Evolutionary conservation across 192 early-diverging fungal genomes (phyloP).

Genomic region (Podila horticola): DNA sequence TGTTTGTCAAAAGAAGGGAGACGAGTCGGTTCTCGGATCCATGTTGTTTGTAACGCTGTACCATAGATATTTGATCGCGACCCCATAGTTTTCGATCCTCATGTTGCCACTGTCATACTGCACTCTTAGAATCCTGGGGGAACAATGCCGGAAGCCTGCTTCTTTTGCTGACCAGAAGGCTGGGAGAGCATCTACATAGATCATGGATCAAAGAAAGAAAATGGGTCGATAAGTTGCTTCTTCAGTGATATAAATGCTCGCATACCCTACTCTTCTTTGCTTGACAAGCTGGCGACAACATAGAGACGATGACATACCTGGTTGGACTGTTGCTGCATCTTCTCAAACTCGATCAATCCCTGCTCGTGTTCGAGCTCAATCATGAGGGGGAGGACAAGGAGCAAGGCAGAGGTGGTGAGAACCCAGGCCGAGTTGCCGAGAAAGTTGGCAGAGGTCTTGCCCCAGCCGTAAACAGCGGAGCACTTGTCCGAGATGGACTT

Average conservation of each 20-base stretch:
- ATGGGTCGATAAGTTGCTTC: not conserved
- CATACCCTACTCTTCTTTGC: not conserved
- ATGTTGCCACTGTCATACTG: not conserved
- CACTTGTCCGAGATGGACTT: slow-evolving; percentile 65
- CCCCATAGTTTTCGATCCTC: not conserved
- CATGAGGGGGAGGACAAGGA: slow-evolving; percentile 86
- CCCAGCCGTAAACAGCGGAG: slow-evolving; percentile 65
- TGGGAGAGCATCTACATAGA: slow-evolving; percentile 36
- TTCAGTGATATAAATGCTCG: not conserved
- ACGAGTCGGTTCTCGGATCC: too few species aligned
- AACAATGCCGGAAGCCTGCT: slow-evolving; percentile 38
- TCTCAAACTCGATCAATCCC: slow-evolving; percentile 86
- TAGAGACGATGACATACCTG: slow-evolving; percentile 20
- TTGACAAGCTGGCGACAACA: not conserved
- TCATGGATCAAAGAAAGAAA: not conserved
- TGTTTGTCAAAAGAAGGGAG: too few species aligned
- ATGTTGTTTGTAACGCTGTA: too few species aligned
- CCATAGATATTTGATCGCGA: too few species aligned
- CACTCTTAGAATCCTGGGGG: slow-evolving; percentile 41
- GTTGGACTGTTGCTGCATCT: slow-evolving; percentile 50
- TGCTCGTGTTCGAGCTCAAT: slow-evolving; percentile 89
- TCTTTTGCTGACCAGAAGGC: slow-evolving; percentile 43
- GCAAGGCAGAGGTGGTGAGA: slow-evolving; percentile 83
- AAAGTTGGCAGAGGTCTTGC: slow-evolving; percentile 65
- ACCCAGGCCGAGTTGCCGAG: slow-evolving; percentile 90